phyloP scores from a whole-genome alignment of 345 rosid species.

The Isatis tinctoria region DNA sequence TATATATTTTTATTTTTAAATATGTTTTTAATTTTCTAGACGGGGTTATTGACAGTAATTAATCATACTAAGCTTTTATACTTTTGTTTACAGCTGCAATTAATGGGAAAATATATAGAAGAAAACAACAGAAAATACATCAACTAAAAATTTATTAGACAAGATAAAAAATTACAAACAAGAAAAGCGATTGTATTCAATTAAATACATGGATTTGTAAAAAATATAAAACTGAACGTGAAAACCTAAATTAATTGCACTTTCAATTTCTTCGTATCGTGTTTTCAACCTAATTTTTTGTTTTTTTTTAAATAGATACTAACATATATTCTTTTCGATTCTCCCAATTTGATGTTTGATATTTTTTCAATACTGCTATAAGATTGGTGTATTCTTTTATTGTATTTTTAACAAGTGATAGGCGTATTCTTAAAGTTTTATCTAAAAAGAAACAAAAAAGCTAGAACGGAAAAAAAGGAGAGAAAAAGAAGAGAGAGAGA shows the following conservation, averaged over 20 bases:
- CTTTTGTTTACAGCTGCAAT: background rate
- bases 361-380: background rate
- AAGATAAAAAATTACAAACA: background rate
- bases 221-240: background rate
- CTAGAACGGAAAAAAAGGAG: background rate
- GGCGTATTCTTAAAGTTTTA: background rate
- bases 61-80: background rate
- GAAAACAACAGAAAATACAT: background rate
- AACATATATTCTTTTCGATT: background rate
- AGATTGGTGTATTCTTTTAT: background rate
- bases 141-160: background rate
- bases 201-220: background rate
- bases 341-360: background rate
- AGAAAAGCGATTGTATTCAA: background rate
- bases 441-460: background rate
- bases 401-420: background rate
- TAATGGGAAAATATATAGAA: background rate
- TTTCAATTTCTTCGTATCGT: background rate
- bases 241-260: background rate
- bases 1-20: no score
- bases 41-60: background rate
- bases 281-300: background rate
- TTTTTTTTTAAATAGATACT: no score
- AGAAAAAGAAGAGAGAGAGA: background rate
- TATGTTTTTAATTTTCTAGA: background rate